A percentile compares a stretch with the other conserved stretches of the same genome.
Conservation (phyloP, 139 green algal species). For the Chlamydomonas incerta region DNA sequence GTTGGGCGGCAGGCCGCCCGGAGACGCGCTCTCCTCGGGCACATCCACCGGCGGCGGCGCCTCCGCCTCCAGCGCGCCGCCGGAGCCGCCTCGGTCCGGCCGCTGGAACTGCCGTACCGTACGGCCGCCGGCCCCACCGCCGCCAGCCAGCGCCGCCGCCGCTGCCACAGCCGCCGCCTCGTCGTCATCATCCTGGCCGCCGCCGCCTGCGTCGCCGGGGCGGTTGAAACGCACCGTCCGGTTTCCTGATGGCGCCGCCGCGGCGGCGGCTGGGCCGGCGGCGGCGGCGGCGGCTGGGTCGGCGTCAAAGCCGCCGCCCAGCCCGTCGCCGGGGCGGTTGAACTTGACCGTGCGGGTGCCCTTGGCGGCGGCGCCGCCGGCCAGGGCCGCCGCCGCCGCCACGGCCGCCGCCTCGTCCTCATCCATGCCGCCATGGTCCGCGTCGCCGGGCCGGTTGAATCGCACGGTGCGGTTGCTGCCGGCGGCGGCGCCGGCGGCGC, state of each 20-base stretch:
- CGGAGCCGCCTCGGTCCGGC: not conserved
- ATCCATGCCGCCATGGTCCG: not conserved
- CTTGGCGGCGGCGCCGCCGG: not conserved
- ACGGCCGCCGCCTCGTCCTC: not conserved
- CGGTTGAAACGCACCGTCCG: slow-evolving; percentile 6
- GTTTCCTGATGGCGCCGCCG: not conserved
- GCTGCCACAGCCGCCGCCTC: not conserved
- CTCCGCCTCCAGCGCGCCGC: not conserved
- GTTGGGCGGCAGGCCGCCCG: not conserved
- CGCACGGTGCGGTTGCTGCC: not conserved
- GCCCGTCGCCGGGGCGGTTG: not conserved
- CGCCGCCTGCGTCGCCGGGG: slow-evolving; percentile 8
- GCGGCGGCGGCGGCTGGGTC: not conserved
- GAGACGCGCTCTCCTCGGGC: not conserved
- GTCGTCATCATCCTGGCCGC: slow-evolving; percentile 9
- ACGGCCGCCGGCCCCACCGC: not conserved
- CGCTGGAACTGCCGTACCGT: slow-evolving; percentile 5
- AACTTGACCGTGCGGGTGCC: not conserved
- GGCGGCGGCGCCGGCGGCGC: not conserved
- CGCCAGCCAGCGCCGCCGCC: not conserved
- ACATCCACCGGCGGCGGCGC: not conserved
- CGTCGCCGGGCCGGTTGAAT: not conserved
- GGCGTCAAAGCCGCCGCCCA: not conserved
- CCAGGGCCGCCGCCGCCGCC: not conserved
- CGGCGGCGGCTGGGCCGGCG: not conserved